phyloP scores from a whole-genome alignment of 371 early-diverging fungal species.

The Encephalitozoon intestinalis region DNA sequence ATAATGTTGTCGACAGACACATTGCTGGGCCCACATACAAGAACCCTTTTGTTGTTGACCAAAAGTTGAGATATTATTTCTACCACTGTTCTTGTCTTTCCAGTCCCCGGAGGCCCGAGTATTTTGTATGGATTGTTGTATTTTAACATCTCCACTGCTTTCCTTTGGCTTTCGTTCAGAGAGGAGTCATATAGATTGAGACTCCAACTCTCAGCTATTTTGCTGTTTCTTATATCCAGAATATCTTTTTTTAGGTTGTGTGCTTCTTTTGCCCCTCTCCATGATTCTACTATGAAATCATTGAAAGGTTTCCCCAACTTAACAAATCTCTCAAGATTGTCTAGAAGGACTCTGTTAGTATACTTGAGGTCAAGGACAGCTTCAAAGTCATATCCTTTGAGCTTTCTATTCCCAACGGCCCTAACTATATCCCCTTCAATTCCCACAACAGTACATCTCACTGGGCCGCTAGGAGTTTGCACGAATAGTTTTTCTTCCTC shows the following conservation, averaged over 20 bases:
- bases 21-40: conserved; percentile 86
- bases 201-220: not conserved
- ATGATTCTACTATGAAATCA: not conserved
- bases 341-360: not conserved
- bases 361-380: not conserved
- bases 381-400: not conserved
- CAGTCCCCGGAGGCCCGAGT: conserved; percentile 68
- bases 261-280: not conserved
- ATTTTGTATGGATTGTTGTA: conserved; percentile 34
- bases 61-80: conserved; percentile 74
- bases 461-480: not conserved
- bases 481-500: conserved; percentile 7
- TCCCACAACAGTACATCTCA: not conserved
- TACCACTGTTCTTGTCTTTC: conserved; percentile 80
- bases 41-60: conserved; percentile 64
- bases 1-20: conserved; percentile 69
- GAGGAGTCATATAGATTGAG: not conserved
- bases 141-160: conserved; percentile 15
- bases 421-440: not conserved
- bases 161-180: conserved; percentile 44
- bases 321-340: not conserved
- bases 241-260: not conserved
- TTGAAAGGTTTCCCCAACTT: not conserved
- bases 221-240: not conserved
- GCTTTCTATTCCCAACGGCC: not conserved